Evolutionary conservation across 2,329 filamentous ascomycete species (phyloP).

Genomic region (Phialocephala subalpina): DNA sequence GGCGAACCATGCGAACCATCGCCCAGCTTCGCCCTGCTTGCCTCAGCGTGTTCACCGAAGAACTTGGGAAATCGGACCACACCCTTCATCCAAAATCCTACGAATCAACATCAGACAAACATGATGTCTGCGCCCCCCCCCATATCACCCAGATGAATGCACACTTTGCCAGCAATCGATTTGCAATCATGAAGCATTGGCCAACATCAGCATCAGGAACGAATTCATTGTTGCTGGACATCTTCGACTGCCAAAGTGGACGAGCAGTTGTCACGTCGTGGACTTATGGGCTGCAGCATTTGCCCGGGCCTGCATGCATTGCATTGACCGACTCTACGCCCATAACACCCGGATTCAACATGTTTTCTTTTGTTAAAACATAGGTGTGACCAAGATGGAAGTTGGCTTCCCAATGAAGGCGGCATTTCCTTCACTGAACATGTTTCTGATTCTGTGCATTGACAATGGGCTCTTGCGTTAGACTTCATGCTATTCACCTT

Average conservation of each 20-base stretch:
- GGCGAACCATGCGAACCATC: neutral
- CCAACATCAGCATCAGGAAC: neutral
- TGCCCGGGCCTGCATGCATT: constrained; percentile 7
- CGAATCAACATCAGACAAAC: neutral
- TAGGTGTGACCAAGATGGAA: neutral
- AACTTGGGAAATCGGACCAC: neutral
- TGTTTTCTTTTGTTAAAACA: neutral
- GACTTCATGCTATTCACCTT: constrained; percentile 1
- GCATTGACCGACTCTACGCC: constrained; percentile 5
- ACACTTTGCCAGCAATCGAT: neutral
- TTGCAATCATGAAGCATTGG: constrained; percentile 1
- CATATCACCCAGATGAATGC: constrained; percentile 1
- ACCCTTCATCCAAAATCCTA: constrained; percentile 1
- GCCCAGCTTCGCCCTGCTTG: constrained; percentile 7
- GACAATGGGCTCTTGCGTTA: constrained; percentile 1
- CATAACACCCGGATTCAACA: neutral
- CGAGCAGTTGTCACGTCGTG: neutral
- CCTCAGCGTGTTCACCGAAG: neutral
- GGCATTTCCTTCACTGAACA: neutral
- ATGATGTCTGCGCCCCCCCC: neutral
- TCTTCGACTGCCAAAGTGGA: neutral
- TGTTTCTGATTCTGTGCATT: constrained; percentile 6
- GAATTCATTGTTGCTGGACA: neutral
- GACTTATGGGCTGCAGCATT: neutral
- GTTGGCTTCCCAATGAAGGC: neutral